Evolutionary conservation across 257 asterid species (phyloP).

Genomic region (Henckelia pumila): DNA sequence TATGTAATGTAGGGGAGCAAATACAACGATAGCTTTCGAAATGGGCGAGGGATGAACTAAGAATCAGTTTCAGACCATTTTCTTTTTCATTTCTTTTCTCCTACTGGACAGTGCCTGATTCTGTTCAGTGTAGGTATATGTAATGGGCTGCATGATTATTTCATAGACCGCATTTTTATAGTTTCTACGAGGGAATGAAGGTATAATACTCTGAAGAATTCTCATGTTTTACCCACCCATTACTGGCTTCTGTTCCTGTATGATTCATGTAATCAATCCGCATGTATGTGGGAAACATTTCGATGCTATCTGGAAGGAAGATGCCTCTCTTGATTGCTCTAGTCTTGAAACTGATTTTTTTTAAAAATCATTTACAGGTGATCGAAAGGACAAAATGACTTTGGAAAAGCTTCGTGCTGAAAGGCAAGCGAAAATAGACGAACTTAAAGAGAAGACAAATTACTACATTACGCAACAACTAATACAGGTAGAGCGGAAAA

Average conservation of each 20-base stretch:
- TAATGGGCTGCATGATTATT: background rate
- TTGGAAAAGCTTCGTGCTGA: constrained; percentile 78
- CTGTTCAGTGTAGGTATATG: background rate
- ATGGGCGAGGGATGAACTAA: background rate
- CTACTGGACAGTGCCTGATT: background rate
- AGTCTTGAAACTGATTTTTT: background rate
- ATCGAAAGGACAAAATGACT: constrained; percentile 68
- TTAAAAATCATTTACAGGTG: constrained; percentile 46
- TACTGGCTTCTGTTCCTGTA: background rate
- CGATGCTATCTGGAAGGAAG: background rate
- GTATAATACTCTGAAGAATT: background rate
- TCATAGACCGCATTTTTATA: background rate
- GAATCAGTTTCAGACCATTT: background rate
- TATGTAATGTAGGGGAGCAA: background rate
- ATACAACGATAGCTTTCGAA: background rate
- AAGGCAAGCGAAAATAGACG: constrained; percentile 84
- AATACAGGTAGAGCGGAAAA: constrained; percentile 58
- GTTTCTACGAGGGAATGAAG: background rate
- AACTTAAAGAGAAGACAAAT: constrained; percentile 87
- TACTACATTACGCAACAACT: constrained; percentile 83
- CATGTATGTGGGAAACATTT: background rate
- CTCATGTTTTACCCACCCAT: background rate
- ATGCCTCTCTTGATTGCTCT: background rate
- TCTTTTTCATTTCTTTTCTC: background rate
- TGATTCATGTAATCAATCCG: background rate